These are phyloP conservation scores for Neocucurbitaria cava DNA, from an alignment of 2,329 filamentous ascomycete species.

Conservation along the genomic window DNA sequence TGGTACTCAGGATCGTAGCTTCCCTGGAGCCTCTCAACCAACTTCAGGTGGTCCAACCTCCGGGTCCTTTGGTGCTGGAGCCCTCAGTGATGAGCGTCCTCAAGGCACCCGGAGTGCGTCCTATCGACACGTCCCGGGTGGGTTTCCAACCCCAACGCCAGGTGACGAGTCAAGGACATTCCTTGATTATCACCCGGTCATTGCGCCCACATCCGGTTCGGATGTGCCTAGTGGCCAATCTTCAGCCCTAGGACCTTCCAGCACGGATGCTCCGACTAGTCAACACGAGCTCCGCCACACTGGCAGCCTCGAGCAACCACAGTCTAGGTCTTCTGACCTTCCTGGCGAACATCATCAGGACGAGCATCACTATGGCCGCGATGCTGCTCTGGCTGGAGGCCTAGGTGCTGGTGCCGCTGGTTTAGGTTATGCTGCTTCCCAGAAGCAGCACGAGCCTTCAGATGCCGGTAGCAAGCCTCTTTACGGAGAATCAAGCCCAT, in stretches of 20 bases:
- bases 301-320: constrained; percentile 28
- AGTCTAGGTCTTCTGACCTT: constrained; percentile 17
- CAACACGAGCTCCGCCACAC: constrained; percentile 33
- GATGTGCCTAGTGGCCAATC: constrained; percentile 1
- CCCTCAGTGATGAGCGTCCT: constrained; percentile 11
- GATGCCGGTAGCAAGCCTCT: constrained; percentile 16
- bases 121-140: constrained; percentile 43
- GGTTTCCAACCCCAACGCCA: constrained; percentile 41
- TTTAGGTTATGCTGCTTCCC: constrained; percentile 22
- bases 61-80: background rate
- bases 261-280: background rate
- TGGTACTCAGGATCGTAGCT: constrained; percentile 23
- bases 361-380: constrained; percentile 34
- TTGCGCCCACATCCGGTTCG: constrained; percentile 3
- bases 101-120: constrained; percentile 44
- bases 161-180: constrained; percentile 36
- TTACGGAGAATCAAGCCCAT: constrained; percentile 29
- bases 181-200: constrained; percentile 15
- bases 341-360: constrained; percentile 20
- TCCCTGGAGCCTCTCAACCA: constrained; percentile 13
- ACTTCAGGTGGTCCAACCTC: background rate
- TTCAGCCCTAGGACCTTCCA: constrained; percentile 6
- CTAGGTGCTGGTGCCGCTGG: constrained; percentile 32
- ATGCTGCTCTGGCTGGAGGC: constrained; percentile 37
- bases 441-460: constrained; percentile 22